Base-by-base conservation (phyloP, 2,329 filamentous ascomycete genomes). In the Penicillium freii region DNA sequence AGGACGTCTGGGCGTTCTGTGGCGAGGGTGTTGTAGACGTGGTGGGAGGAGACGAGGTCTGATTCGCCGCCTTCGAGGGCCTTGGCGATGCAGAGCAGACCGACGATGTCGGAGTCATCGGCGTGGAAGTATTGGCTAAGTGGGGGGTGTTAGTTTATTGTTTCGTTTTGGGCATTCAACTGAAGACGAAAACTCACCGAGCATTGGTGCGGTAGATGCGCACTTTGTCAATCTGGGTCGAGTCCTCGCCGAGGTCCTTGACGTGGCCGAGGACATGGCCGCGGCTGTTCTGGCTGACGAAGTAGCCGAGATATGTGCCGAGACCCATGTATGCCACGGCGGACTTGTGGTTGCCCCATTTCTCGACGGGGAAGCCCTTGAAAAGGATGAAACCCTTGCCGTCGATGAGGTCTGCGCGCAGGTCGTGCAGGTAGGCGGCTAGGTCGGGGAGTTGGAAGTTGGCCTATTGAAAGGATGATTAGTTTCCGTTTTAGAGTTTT, bases 251-350 rank as follows among this genome's bases (percentile, higher is more conserved):
- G 4, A 94, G 82, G 75, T 95, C 91, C 77, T 95, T 93, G 66
- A 95, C 91, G 73, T 96, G 91, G 8, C 91, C 91, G 1, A 96
- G 83, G 10, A 95, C 89, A 75, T 95, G 91, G 44, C 91, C 91
- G 19, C 86, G 84, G 19, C 87, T 87, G 77, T 96, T 96, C 70
- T 96, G 92, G 25, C 86, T 90, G 40, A 96, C 85, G 62, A 94
- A 93, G 78, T 95, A 94, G 57, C 92, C 91, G 10, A 96, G 82
- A 73, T 96, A 88, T 5, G 89, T 90, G 40, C 90, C 88, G 2
- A 96, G 81, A 4, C 92, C 92, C 87, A 96, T 92, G 77, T 95
- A 96, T n/a, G 88, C 91, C 11, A 91, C 86, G 8, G 91, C 91
- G 11, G 86, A 90, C 77, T 96, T 96, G 71, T 86, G 83, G 51